Conservation (phyloP, 2,329 filamentous ascomycete genomes). For the Trichophyton verrucosum region DNA sequence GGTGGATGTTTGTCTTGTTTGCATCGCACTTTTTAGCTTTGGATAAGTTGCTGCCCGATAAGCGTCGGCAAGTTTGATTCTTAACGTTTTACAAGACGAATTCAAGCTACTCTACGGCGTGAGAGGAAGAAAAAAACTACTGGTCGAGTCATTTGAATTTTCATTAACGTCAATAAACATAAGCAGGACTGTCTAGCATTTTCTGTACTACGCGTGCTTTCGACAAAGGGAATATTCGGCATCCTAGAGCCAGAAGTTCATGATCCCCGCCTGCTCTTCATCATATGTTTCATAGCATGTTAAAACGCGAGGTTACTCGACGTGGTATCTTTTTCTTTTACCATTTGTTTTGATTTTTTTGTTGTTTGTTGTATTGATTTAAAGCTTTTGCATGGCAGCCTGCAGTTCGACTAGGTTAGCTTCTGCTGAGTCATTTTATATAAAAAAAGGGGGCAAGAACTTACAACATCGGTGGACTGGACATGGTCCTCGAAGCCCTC, state of each 20-base stretch:
- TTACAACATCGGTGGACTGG: slow-evolving; percentile 78
- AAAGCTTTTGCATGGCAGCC: slow-evolving; percentile 85
- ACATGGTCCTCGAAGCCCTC: slow-evolving; percentile 84
- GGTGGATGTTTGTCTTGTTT: background rate
- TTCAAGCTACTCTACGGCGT: background rate
- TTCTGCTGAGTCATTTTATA: background rate
- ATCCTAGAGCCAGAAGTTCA: background rate
- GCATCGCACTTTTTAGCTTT: background rate
- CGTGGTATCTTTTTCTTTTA: background rate
- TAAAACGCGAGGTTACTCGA: background rate
- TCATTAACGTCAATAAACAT: slow-evolving; percentile 4
- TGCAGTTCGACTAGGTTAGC: slow-evolving; percentile 14
- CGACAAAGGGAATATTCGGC: background rate
- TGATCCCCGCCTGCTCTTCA: background rate
- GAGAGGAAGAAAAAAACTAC: background rate
- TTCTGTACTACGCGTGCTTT: background rate
- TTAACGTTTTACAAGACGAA: background rate
- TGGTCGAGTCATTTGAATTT: slow-evolving; percentile 1
- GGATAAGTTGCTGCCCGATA: background rate
- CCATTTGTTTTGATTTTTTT: background rate
- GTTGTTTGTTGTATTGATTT: slow-evolving; percentile 28
- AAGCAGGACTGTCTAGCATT: background rate
- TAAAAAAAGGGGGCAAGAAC: slow-evolving; percentile 15
- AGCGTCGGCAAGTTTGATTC: background rate
- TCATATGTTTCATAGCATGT: background rate